Evolutionary conservation across 495 filamentous ascomycete species (phyloP).

Genomic region (Neurospora hispaniola): DNA sequence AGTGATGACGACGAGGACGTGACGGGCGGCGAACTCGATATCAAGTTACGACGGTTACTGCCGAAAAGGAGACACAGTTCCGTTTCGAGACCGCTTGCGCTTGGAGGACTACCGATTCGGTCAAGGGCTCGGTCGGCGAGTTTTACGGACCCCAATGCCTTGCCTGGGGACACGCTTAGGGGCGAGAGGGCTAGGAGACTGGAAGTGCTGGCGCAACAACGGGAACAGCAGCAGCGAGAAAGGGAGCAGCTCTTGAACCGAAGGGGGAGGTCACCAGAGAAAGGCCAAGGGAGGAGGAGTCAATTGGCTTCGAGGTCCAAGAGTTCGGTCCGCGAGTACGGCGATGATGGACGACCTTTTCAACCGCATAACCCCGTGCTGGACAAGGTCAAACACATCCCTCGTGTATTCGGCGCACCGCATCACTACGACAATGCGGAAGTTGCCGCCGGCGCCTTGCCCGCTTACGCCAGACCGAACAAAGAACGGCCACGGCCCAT

Average conservation of each 20-base stretch:
- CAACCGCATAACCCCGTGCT: conserved; percentile 5
- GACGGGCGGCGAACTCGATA: not conserved
- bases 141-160: not conserved
- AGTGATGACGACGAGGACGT: not conserved
- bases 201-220: not conserved
- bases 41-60: not conserved
- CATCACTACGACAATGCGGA: not conserved
- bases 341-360: not conserved
- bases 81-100: not conserved
- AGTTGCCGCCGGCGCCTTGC: not conserved
- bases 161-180: not conserved
- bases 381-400: conserved; percentile 2
- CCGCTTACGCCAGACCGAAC: conserved; percentile 6
- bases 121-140: not conserved
- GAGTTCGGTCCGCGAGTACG: not conserved
- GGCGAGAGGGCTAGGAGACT: not conserved
- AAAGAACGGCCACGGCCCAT: conserved; percentile 7
- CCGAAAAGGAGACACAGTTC: not conserved
- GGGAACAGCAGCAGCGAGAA: not conserved
- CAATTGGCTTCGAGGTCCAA: not conserved
- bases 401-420: not conserved
- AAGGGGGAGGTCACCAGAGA: not conserved
- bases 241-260: not conserved
- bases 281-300: not conserved
- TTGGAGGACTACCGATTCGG: not conserved